Evolutionary conservation across 371 early-diverging fungal genomes (phyloP), one percentile per base, ranked within the genome.

Genomic region (Mortierella sp.): DNA sequence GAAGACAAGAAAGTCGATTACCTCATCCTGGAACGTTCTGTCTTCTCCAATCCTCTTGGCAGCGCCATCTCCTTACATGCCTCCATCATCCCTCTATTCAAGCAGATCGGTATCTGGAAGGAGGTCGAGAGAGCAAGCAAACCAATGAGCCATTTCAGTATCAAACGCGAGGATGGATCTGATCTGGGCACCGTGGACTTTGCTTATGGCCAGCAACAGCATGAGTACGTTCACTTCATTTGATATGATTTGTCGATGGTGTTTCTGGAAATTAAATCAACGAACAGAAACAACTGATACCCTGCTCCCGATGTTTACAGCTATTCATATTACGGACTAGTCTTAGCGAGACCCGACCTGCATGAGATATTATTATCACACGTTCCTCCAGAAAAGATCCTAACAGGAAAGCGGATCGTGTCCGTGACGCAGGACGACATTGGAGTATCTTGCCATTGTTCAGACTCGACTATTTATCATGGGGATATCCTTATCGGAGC

Each of bases 51-150:
- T 47, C 72, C 80, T 10, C 60, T 80, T 58, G 80, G 80, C 3
- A 80, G 80, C 45, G 75, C 80, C 64, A 72, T 80, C 61, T 80
- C 80, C 10, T 37, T 80, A 30, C 75, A 74, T n/a, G 75, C 80
- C 35, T 71, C 75, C 5, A 66, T 80, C 18, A 71, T 80, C 40
- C 80, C 80, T 1, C 43, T 80, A 1, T 61, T 80, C 49, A 75
- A 75, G n/a, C 75, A 80, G 20, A 55, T 80, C 39, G 80, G 80
- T n/a, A 16, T 75, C 66, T 80, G 80, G 80, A 32, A 55, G 5
- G 72, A 75, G 51, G 68, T 80, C 35, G 72, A 75, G 47, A 69
- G 61, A 16, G 68, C 68, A 22, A 71, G 80, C 59, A 80, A 80
- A 18, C 80, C 80, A 49, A 80, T 80, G 80, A 80, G 80, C 57